Conservation (phyloP, 2,329 filamentous ascomycete species). For the Stagonosporopsis chrysanthemi region DNA sequence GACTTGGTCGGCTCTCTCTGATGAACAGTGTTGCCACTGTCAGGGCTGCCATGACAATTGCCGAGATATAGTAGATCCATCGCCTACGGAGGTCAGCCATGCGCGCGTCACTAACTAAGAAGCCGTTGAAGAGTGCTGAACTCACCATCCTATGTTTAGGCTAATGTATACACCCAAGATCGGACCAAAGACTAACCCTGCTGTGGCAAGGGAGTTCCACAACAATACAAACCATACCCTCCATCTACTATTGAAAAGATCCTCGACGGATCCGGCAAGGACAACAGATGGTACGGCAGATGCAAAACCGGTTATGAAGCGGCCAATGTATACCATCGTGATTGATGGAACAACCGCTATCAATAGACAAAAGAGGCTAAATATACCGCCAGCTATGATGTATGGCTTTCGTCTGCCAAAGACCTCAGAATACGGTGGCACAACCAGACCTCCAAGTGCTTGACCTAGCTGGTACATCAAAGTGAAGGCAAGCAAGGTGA, state of each 20-base stretch:
- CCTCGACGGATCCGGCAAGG: neutral
- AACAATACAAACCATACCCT: slow-evolving; percentile 1
- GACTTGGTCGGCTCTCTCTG: slow-evolving; percentile 4
- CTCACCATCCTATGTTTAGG: neutral
- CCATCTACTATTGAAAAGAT: neutral
- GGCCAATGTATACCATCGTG: neutral
- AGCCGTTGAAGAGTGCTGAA: neutral
- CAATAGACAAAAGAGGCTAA: slow-evolving; percentile 4
- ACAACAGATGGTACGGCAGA: slow-evolving; percentile 6
- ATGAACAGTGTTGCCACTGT: neutral
- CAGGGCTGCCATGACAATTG: neutral
- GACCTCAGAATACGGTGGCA: slow-evolving; percentile 6
- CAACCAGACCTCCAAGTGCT: neutral
- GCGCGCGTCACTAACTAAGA: neutral
- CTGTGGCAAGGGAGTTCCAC: neutral
- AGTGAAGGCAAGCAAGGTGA: slow-evolving; percentile 1
- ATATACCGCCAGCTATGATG: neutral
- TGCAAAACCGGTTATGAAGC: slow-evolving; percentile 2
- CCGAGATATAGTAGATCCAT: slow-evolving; percentile 5
- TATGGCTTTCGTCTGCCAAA: slow-evolving; percentile 11
- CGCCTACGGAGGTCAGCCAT: slow-evolving; percentile 1
- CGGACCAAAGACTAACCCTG: neutral
- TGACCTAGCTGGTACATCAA: slow-evolving; percentile 8
- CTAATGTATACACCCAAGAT: neutral
- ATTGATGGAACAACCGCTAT: slow-evolving; percentile 1